phyloP scores from a whole-genome alignment of 2,329 filamentous ascomycete species.

The Fusarium nodosum region DNA sequence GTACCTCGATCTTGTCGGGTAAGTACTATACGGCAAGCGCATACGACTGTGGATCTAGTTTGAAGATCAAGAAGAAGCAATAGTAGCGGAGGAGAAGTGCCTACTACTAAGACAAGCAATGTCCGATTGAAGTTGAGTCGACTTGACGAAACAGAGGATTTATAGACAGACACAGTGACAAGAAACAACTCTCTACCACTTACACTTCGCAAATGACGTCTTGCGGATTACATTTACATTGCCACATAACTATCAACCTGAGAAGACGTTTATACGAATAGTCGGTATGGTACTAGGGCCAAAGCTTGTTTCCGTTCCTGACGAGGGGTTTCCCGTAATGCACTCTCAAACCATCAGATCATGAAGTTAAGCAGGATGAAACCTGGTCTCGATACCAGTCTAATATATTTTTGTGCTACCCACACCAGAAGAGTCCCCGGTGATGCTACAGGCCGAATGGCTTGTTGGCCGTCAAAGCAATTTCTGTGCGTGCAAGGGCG shows the following conservation, averaged over 20 bases:
- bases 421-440: neutral
- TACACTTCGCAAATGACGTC: conserved; percentile 10
- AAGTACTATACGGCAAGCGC: conserved; percentile 31
- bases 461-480: conserved; percentile 5
- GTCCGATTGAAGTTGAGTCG: neutral
- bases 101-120: neutral
- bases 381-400: neutral
- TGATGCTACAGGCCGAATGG: conserved; percentile 10
- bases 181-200: conserved; percentile 7
- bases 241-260: neutral
- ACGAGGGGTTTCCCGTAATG: neutral
- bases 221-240: neutral
- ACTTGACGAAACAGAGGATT: conserved; percentile 22
- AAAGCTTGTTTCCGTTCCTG: conserved; percentile 6
- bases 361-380: conserved; percentile 10
- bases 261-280: neutral
- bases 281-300: neutral
- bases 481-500: conserved; percentile 4
- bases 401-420: conserved; percentile 11
- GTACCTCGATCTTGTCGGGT: conserved; percentile 10
- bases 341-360: conserved; percentile 20
- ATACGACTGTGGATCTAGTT: conserved; percentile 31
- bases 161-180: conserved; percentile 20
- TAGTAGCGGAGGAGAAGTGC: neutral
- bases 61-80: conserved; percentile 3